Evolutionary conservation across 192 early-diverging fungal species (phyloP).

Genomic region (Backusella morwellensis): DNA sequence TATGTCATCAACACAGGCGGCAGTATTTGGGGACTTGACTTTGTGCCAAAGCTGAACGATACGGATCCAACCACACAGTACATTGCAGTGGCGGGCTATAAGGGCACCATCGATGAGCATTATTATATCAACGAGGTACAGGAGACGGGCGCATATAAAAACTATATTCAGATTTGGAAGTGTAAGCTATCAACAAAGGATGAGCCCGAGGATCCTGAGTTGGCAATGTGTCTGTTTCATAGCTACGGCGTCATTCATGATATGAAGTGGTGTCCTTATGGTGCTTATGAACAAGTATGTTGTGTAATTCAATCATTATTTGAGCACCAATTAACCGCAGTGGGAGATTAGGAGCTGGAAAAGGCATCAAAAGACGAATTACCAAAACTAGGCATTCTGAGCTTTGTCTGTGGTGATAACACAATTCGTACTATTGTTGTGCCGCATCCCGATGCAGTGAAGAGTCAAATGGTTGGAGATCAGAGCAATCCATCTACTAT

Average conservation of each 20-base stretch:
- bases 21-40: slow-evolving; percentile 37
- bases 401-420: slow-evolving; percentile 35
- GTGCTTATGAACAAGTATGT: slow-evolving; percentile 34
- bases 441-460: slow-evolving; percentile 32
- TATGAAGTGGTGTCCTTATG: slow-evolving; percentile 46
- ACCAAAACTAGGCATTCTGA: slow-evolving; percentile 38
- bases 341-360: neutral
- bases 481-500: neutral
- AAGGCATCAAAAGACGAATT: neutral
- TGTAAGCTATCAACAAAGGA: slow-evolving; percentile 15
- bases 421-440: slow-evolving; percentile 28
- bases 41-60: slow-evolving; percentile 30
- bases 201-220: neutral
- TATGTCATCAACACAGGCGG: slow-evolving; percentile 36
- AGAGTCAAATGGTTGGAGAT: neutral
- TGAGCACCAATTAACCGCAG: neutral
- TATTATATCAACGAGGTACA: slow-evolving; percentile 19
- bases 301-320: neutral
- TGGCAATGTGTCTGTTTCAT: slow-evolving; percentile 44
- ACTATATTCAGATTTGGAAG: slow-evolving; percentile 44
- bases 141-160: neutral
- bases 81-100: slow-evolving; percentile 39
- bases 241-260: slow-evolving; percentile 32
- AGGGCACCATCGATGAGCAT: slow-evolving; percentile 19
- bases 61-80: slow-evolving; percentile 29